Conservation (phyloP, 306 rosid species). For the Ammopiptanthus mongolicus region DNA sequence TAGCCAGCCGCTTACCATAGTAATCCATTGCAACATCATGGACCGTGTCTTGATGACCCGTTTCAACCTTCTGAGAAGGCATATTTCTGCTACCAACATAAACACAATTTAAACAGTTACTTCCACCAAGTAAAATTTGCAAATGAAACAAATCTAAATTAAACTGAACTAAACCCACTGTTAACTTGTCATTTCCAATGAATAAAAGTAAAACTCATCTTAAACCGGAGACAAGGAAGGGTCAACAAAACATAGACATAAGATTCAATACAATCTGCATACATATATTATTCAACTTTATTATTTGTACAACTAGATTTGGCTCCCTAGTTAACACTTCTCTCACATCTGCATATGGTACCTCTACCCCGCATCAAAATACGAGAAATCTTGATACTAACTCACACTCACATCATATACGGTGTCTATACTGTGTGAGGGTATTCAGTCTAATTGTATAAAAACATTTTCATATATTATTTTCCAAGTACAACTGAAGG, state of each 20-base stretch:
- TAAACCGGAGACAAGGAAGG: background rate
- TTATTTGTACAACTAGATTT: no score
- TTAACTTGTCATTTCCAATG: background rate
- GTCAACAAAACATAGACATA: background rate
- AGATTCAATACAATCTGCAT: background rate
- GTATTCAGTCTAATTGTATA: no score
- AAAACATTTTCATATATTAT: no score
- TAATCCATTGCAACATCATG: constrained; percentile 86
- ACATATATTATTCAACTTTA: background rate
- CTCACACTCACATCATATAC: no score
- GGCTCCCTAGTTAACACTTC: no score
- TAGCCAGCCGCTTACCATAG: constrained; percentile 80
- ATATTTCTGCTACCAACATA: constrained; percentile 35
- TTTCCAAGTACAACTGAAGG: no score
- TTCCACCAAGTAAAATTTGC: background rate
- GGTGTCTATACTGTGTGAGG: no score
- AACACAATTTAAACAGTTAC: background rate
- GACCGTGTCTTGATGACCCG: constrained; percentile 71
- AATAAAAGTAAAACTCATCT: background rate
- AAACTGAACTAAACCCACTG: background rate
- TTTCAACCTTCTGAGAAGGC: constrained; percentile 77
- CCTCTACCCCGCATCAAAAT: no score
- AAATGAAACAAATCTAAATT: background rate
- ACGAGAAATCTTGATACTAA: no score
- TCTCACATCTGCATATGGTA: no score